phyloP scores from a whole-genome alignment of 2,329 filamentous ascomycete species.

The Didymella keratinophila region DNA sequence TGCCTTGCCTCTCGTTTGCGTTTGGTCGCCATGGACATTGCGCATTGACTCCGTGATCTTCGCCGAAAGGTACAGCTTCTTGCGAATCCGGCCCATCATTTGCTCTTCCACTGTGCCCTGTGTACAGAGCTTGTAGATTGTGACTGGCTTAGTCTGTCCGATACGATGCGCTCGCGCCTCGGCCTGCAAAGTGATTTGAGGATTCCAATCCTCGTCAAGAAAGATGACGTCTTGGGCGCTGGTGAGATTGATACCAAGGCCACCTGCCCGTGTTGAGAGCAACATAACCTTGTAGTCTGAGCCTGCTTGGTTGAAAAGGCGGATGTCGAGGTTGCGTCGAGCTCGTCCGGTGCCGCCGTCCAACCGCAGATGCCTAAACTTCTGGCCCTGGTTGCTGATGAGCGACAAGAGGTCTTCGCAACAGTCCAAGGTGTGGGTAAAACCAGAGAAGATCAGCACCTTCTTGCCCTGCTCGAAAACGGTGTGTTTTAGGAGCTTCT shows the following conservation, averaged over 20 bases:
- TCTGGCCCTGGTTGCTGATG: constrained; percentile 51
- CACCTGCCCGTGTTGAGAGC: constrained; percentile 64
- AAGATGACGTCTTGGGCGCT: constrained; percentile 65
- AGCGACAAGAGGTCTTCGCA: constrained; percentile 61
- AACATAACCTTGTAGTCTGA: constrained; percentile 63
- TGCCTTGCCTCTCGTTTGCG: constrained; percentile 30
- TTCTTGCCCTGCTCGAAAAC: constrained; percentile 62
- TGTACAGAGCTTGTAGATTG: constrained; percentile 64
- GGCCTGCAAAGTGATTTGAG: constrained; percentile 62
- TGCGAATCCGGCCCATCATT: constrained; percentile 65
- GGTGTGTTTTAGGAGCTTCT: constrained; percentile 60
- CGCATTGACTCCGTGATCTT: constrained; percentile 68
- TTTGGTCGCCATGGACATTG: constrained; percentile 57
- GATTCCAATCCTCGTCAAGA: constrained; percentile 65
- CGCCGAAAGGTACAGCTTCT: constrained; percentile 68
- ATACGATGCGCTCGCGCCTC: constrained; percentile 64
- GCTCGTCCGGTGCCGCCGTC: constrained; percentile 61
- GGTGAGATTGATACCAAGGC: constrained; percentile 63
- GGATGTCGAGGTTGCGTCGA: constrained; percentile 60
- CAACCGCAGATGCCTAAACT: constrained; percentile 58
- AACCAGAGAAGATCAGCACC: constrained; percentile 65
- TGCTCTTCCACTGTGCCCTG: constrained; percentile 66
- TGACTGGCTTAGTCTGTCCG: constrained; percentile 62
- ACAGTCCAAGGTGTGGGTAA: constrained; percentile 60
- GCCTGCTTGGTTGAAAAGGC: constrained; percentile 59